Evolutionary conservation across 75 land plant genomes (phyloP).

Genomic region (Gnetum montanum): DNA sequence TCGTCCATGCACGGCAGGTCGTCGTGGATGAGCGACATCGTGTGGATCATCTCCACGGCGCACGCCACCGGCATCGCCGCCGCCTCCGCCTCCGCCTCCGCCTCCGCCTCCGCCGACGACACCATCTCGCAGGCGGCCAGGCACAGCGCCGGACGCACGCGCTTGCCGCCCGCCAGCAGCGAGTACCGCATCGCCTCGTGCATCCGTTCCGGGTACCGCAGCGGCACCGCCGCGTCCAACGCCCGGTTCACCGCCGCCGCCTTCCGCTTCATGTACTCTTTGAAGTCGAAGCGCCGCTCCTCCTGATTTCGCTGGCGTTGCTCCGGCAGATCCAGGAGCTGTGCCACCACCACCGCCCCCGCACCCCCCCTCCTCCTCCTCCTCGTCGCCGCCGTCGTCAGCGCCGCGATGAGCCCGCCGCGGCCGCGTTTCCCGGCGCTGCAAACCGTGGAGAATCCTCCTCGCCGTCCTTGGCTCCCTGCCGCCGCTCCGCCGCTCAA

Average conservation of each 20-base stretch:
- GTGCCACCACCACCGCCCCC: too few relatives aligned
- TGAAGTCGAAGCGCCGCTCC: conserved; percentile 44
- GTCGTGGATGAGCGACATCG: conserved; percentile 45
- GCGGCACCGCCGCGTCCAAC: conserved; percentile 21
- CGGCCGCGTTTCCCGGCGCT: too few relatives aligned
- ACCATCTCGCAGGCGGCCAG: conserved; percentile 64
- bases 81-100: conserved; percentile 41
- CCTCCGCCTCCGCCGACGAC: conserved; percentile 22
- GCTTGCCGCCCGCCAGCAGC: conserved; percentile 25
- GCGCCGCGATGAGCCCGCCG: too few relatives aligned
- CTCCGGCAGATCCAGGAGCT: neutral
- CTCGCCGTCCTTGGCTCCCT: too few relatives aligned
- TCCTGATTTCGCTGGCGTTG: neutral
- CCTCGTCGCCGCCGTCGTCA: too few relatives aligned
- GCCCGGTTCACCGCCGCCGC: conserved; percentile 36
- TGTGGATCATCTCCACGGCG: conserved; percentile 59
- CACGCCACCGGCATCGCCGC: conserved; percentile 48
- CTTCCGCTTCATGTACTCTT: conserved; percentile 37
- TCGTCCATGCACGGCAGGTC: conserved; percentile 71
- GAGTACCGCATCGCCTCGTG: conserved; percentile 35
- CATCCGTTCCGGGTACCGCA: conserved; percentile 17
- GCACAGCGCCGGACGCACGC: conserved; percentile 27
- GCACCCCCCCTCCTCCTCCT: too few relatives aligned
- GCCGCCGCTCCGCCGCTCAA: too few relatives aligned
- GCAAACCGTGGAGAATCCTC: too few relatives aligned